Base-by-base conservation (phyloP, 2,329 filamentous ascomycete species). In the Paracorniculantispora psalliotae region DNA sequence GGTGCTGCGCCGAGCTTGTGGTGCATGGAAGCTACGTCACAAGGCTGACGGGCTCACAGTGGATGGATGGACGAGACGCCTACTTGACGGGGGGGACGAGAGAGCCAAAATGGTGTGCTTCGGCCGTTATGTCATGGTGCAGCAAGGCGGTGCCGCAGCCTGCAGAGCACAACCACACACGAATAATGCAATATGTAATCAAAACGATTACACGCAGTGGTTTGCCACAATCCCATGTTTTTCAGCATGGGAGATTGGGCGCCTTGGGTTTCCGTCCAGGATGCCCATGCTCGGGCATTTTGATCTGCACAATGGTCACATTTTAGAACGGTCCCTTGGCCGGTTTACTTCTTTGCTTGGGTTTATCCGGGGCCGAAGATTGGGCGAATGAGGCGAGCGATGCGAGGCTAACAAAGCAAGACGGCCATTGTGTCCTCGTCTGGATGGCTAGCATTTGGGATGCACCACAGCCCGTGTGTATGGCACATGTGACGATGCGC, bases 21-120 rank as follows among this genome's bases (percentile, higher is more conserved):
- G 41, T 44, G 52, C 52, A 55, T 44, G 39, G 26, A 35, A 26
- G 53, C 43, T 56, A 56, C 53, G 53, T 56, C 53, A 56, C 53
- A 56, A 56, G 53, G 53, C 53, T 56, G 53, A 56, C 25, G 53
- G 41, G 19, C 35, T n/a, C 41, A 17, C 9, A 56, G 52, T 25
- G 26, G 6, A 55, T 56, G 30, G 30, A 47, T 39, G 30, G 30
- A 56, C 17, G 30, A 48, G 21, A 17, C 7, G 17, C 7, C 7
- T 19, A 17, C 17, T 19, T 41, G 37, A 41, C 37, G 4, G 17
- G 12, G 4, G 13, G 17, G 37, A 41, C 37, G 4, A 41, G 12
- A 7, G 13, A 41, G 12, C 7, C n/a, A 15, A 41, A 41, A 17
- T 8, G 15, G 13, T 8, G 37, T 6, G 7, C 7, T 5, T 19